These are phyloP conservation scores for Fusarium tricinctum DNA, from an alignment of 2,329 filamentous ascomycete species.

Conservation along the genomic window DNA sequence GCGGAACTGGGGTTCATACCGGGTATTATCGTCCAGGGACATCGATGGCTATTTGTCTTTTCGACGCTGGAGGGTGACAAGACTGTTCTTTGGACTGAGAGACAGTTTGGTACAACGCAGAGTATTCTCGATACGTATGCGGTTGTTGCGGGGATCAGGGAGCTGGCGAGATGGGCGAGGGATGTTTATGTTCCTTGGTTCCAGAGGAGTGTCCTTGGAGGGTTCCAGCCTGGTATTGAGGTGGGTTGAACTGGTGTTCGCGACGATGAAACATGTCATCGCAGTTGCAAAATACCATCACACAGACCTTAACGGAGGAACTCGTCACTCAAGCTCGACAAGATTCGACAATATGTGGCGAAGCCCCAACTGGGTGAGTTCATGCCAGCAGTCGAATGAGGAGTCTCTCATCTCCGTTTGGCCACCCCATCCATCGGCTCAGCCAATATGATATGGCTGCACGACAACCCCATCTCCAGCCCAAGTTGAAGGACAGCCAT, in stretches of 20 bases:
- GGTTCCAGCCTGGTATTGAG: not conserved
- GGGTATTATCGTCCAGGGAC: conserved; percentile 38
- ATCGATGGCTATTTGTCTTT: conserved; percentile 41
- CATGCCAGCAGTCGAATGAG: no score
- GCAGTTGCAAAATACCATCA: no score
- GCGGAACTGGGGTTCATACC: conserved; percentile 34
- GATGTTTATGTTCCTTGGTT: conserved; percentile 42
- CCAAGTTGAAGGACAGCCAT: no score
- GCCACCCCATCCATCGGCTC: no score
- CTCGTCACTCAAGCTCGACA: no score
- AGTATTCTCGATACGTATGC: conserved; percentile 32
- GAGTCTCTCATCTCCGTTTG: no score
- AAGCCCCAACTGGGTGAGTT: no score
- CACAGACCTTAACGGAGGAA: no score
- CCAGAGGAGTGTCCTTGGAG: not conserved
- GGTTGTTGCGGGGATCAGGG: conserved; percentile 33
- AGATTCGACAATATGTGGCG: no score
- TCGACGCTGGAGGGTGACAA: conserved; percentile 31
- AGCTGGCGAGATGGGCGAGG: conserved; percentile 27
- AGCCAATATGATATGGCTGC: no score
- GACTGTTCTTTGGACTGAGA: conserved; percentile 38
- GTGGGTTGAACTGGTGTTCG: not conserved
- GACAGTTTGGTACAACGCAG: conserved; percentile 38
- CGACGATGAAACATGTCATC: no score
- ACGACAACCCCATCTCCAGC: no score